Percentiles rank a stretch among this genome's conserved stretches.
Conservation (phyloP, 108 stramenopile species). For the Skeletonema marinoi region DNA sequence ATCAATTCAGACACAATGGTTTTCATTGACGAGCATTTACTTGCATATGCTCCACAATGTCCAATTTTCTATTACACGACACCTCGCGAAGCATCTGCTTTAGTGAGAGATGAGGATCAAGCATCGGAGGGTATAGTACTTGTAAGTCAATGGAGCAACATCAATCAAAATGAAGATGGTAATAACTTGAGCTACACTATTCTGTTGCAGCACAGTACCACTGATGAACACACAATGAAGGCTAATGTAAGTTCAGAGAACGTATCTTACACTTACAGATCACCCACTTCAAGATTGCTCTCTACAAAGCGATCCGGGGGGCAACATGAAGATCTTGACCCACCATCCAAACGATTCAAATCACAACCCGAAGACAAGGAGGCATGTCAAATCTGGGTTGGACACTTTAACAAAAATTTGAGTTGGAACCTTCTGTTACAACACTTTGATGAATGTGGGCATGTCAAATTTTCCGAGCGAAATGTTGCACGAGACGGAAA, state of each 20-base stretch:
- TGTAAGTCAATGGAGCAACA: background rate
- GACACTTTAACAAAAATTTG: too few relatives aligned
- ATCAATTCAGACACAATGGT: background rate
- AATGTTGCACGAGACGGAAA: too few relatives aligned
- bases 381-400: too few relatives aligned
- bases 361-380: too few relatives aligned
- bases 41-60: background rate
- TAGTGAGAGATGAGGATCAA: background rate
- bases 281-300: background rate
- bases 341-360: too few relatives aligned
- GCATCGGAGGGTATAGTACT: background rate
- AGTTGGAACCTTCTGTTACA: too few relatives aligned
- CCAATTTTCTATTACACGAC: background rate
- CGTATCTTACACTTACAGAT: background rate
- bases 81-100: background rate
- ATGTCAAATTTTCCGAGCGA: too few relatives aligned
- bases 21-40: background rate
- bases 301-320: too few relatives aligned
- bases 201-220: background rate
- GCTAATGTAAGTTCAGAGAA: background rate
- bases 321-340: too few relatives aligned
- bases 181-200: background rate
- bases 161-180: too few relatives aligned
- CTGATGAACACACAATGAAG: background rate
- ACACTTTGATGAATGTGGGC: too few relatives aligned